A percentile compares a stretch with the other conserved stretches of the same genome.
Conservation (phyloP, 2,329 filamentous ascomycete species). For the Rutstroemia sp. region DNA sequence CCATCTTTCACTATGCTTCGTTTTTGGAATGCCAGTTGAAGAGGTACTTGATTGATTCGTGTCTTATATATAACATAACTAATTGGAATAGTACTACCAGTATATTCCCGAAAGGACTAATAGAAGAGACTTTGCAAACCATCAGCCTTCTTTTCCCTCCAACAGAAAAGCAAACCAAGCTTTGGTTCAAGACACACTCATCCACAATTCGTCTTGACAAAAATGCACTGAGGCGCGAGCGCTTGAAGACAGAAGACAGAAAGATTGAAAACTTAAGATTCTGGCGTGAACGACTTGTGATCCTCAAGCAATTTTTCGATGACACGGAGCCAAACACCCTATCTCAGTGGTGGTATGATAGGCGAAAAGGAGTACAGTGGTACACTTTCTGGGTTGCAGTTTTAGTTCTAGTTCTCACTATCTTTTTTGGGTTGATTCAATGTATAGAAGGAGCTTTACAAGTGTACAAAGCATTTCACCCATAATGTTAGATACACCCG, state of each 20-base stretch:
- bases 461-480: not conserved
- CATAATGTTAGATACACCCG: too few relatives aligned
- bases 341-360: constrained; percentile 34
- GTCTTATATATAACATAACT: not conserved
- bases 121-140: not conserved
- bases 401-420: not conserved
- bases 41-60: not conserved
- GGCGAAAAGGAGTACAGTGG: constrained; percentile 36
- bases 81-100: not conserved
- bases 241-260: constrained; percentile 12
- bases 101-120: not conserved
- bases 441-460: not conserved
- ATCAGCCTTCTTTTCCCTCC: not conserved
- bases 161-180: not conserved
- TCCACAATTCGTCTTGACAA: not conserved
- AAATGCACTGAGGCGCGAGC: not conserved
- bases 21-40: not conserved
- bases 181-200: not conserved
- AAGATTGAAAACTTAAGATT: not conserved
- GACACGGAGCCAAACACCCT: not conserved
- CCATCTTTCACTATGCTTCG: constrained; percentile 35
- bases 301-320: constrained; percentile 20
- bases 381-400: constrained; percentile 18
- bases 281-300: constrained; percentile 22
- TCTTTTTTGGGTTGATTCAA: constrained; percentile 33